phyloP scores from a whole-genome alignment of 495 filamentous ascomycete species.

The Parathielavia appendiculata region DNA sequence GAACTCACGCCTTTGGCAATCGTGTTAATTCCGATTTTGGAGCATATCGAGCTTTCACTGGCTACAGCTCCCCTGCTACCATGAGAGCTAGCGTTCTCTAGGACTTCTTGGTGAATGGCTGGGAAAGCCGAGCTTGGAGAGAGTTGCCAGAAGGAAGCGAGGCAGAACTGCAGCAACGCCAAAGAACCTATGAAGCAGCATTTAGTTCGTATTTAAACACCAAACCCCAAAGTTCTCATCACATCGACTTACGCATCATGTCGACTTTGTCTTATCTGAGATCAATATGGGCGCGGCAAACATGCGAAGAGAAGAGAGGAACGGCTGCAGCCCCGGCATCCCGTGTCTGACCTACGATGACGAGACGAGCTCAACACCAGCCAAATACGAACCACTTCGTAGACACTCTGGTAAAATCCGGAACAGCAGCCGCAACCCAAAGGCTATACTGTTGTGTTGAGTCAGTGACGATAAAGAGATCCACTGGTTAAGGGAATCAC shows the following conservation, averaged over 20 bases:
- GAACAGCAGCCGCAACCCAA: too few relatives aligned
- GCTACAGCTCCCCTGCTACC: constrained; percentile 65
- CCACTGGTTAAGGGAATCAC: too few relatives aligned
- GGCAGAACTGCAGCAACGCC: constrained; percentile 14
- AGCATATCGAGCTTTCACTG: constrained; percentile 70
- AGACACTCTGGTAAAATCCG: too few relatives aligned
- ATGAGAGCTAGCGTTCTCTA: neutral
- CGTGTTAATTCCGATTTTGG: constrained; percentile 66
- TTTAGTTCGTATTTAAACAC: too few relatives aligned
- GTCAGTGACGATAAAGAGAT: neutral
- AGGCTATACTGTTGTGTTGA: too few relatives aligned
- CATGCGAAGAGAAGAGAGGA: too few relatives aligned
- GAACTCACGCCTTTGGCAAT: constrained; percentile 52
- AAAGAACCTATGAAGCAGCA: constrained; percentile 3
- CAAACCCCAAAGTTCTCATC: neutral
- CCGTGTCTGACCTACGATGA: too few relatives aligned
- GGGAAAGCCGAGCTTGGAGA: constrained; percentile 9
- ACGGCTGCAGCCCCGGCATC: too few relatives aligned
- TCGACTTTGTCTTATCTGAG: neutral
- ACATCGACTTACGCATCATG: neutral
- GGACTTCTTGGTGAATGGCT: neutral
- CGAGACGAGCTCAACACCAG: too few relatives aligned
- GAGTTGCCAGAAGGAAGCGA: constrained; percentile 12
- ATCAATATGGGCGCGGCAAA: neutral
- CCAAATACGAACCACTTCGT: too few relatives aligned